These are phyloP conservation scores for Eucalyptus curtisii DNA, from an alignment of 345 rosid species.

Conservation along the genomic window DNA sequence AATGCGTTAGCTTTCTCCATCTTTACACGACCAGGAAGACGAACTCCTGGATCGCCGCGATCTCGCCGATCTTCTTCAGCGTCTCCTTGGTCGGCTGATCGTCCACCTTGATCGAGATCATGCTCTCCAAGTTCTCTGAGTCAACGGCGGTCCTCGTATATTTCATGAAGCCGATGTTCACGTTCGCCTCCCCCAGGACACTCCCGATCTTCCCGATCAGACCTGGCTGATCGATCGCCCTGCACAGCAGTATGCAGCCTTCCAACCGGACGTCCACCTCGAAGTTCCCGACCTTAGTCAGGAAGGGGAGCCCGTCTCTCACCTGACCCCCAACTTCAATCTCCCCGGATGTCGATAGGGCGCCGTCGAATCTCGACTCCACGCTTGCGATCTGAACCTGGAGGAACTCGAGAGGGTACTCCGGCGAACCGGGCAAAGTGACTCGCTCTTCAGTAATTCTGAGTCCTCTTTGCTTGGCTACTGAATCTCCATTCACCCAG, in stretches of 20 bases:
- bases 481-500: conserved; percentile 67
- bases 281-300: conserved; percentile 68
- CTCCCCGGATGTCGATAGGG: conserved; percentile 59
- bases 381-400: conserved; percentile 66
- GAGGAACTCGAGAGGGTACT: conserved; percentile 54
- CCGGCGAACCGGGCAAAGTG: conserved; percentile 52
- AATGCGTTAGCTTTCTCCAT: too few relatives aligned
- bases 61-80: conserved; percentile 63
- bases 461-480: conserved; percentile 75
- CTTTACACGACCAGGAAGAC: too few relatives aligned
- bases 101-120: conserved; percentile 65
- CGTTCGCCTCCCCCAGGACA: conserved; percentile 61
- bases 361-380: conserved; percentile 61
- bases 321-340: conserved; percentile 56
- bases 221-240: conserved; percentile 77
- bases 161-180: conserved; percentile 73
- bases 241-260: conserved; percentile 67
- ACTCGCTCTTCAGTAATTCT: conserved; percentile 56
- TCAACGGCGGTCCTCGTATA: conserved; percentile 65
- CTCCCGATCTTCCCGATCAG: conserved; percentile 73
- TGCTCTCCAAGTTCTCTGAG: conserved; percentile 41
- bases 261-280: conserved; percentile 77
- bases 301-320: conserved; percentile 62
- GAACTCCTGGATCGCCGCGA: too few relatives aligned
- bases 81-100: conserved; percentile 51